Conservation (phyloP, 495 filamentous ascomycete species). For the Tirmania nivea region DNA sequence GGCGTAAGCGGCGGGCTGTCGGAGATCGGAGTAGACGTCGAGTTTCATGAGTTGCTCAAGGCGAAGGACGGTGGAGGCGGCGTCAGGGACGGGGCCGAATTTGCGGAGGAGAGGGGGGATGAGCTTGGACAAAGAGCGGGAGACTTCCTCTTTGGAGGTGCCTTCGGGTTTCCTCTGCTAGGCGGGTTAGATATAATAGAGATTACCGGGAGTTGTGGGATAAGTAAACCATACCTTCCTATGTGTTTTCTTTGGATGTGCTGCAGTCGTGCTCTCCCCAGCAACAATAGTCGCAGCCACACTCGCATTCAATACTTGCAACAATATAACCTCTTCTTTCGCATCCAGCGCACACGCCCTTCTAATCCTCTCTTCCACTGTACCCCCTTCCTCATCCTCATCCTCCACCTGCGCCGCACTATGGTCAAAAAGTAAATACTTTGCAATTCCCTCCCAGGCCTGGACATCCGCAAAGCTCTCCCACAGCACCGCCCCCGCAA, state of each 20-base stretch:
- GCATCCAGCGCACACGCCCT: slow-evolving; percentile 48
- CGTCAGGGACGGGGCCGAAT: slow-evolving; percentile 69
- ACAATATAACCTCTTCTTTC: slow-evolving; percentile 59
- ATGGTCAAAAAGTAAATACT: slow-evolving; percentile 82
- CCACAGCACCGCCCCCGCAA: slow-evolving; percentile 68
- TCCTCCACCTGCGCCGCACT: slow-evolving; percentile 28
- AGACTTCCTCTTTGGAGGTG: slow-evolving; percentile 7
- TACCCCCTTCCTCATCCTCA: slow-evolving; percentile 28
- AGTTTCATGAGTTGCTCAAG: slow-evolving; percentile 76
- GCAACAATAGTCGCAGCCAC: slow-evolving; percentile 13
- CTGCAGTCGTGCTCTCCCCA: not conserved
- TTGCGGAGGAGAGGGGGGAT: slow-evolving; percentile 79
- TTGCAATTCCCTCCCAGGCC: slow-evolving; percentile 73
- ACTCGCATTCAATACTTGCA: slow-evolving; percentile 59
- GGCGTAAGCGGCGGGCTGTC: slow-evolving; percentile 59
- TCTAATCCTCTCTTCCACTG: slow-evolving; percentile 34
- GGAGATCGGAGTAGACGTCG: slow-evolving; percentile 69
- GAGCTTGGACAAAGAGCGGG: slow-evolving; percentile 37
- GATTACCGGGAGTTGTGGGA: too few species aligned
- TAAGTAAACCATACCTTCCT: too few species aligned
- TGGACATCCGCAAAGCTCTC: slow-evolving; percentile 55
- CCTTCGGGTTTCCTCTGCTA: slow-evolving; percentile 34
- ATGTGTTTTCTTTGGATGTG: not conserved
- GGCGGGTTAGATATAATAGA: slow-evolving; percentile 15
- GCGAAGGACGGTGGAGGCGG: slow-evolving; percentile 63